Evolutionary conservation across 805 yeast species (phyloP).

Genomic region (Ogataea nitratoaversa): DNA sequence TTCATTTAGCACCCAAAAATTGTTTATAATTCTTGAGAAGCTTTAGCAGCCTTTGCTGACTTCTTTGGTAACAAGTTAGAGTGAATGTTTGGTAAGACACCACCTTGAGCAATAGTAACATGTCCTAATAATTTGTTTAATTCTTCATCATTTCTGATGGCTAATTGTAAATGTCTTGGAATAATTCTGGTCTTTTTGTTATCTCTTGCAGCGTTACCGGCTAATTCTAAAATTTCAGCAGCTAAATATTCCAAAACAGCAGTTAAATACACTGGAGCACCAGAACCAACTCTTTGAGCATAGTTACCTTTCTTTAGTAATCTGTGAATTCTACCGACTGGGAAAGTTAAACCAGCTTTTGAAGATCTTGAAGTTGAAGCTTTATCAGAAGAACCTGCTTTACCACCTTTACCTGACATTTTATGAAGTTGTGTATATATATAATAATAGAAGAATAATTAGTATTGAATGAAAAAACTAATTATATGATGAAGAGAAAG

Average conservation of each 20-base stretch:
- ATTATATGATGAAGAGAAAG: background rate
- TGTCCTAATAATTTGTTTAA: constrained; percentile 87
- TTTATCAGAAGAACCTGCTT: constrained; percentile 92
- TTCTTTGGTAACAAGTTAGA: constrained; percentile 76
- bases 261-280: constrained; percentile 97
- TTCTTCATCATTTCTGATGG: constrained; percentile 99
- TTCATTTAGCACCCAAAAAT: constrained; percentile 5
- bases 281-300: constrained; percentile 98
- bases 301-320: constrained; percentile 94
- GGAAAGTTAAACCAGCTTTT: constrained; percentile 98
- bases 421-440: constrained; percentile 5
- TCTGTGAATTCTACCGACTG: constrained; percentile 99
- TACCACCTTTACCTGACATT: constrained; percentile 78
- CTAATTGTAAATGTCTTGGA: constrained; percentile 98
- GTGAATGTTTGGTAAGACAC: constrained; percentile 97
- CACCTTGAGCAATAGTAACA: constrained; percentile 98
- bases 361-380: constrained; percentile 97
- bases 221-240: constrained; percentile 96
- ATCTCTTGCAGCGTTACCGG: constrained; percentile 99
- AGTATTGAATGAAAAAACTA: background rate
- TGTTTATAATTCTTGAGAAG: constrained; percentile 53
- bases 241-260: constrained; percentile 96
- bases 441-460: background rate
- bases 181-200: constrained; percentile 97
- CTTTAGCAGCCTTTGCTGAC: constrained; percentile 47